Conservation (phyloP, 2,329 filamentous ascomycete species). For the Alternaria sp. region DNA sequence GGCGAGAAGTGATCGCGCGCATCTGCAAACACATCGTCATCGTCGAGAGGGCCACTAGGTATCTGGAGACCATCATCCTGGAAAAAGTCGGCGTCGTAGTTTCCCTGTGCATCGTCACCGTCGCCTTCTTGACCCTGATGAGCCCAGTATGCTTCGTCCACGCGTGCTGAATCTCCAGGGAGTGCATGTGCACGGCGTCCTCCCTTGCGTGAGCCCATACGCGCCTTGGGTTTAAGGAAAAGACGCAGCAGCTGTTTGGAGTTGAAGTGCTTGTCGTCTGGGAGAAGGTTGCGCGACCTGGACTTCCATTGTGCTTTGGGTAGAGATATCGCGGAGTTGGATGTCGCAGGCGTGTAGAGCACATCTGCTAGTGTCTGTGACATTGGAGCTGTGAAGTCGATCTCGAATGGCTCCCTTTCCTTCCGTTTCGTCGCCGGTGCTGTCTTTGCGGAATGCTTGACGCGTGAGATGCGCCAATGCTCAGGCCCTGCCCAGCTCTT, state of each 20-base stretch:
- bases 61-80: conserved; percentile 82
- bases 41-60: conserved; percentile 67
- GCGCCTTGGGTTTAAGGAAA: conserved; percentile 93
- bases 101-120: conserved; percentile 70
- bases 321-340: conserved; percentile 80
- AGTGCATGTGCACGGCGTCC: conserved; percentile 25
- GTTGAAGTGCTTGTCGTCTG: conserved; percentile 98
- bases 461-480: conserved; percentile 95
- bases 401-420: conserved; percentile 95
- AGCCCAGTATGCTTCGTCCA: conserved; percentile 97
- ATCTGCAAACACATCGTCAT: conserved; percentile 76
- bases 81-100: conserved; percentile 98
- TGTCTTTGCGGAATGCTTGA: conserved; percentile 75
- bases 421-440: conserved; percentile 71
- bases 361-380: conserved; percentile 73
- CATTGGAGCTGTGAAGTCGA: conserved; percentile 83
- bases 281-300: conserved; percentile 88
- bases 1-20: conserved; percentile 81
- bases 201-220: conserved; percentile 71
- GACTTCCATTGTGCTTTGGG: conserved; percentile 96
- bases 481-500: conserved; percentile 99
- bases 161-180: conserved; percentile 65
- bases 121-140: conserved; percentile 51
- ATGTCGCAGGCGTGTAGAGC: conserved; percentile 81
- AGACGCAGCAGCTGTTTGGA: conserved; percentile 86